Evolutionary conservation across 2,329 filamentous ascomycete genomes (phyloP).

Genomic region (Arthrobotrys entomopaga): DNA sequence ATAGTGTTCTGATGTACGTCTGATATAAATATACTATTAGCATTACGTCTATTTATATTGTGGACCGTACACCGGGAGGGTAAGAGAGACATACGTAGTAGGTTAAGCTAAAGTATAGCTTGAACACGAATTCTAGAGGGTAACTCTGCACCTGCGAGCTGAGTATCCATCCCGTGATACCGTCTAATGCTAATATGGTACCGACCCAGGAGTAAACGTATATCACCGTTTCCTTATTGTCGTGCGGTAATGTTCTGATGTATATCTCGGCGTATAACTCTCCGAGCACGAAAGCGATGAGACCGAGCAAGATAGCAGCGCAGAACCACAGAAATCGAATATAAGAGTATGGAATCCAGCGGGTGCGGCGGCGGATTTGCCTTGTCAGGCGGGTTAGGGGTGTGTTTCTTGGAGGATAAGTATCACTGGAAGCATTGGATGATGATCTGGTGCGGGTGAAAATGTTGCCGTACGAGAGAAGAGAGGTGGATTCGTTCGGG

Average conservation of each 20-base stretch:
- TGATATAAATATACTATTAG: constrained; percentile 59
- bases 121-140: constrained; percentile 76
- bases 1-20: constrained; percentile 75
- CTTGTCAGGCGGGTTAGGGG: constrained; percentile 27
- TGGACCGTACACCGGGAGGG: neutral
- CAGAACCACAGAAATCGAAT: constrained; percentile 77
- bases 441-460: constrained; percentile 48
- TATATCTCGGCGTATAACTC: constrained; percentile 77
- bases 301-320: constrained; percentile 70
- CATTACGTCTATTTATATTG: neutral
- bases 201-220: constrained; percentile 77
- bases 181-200: constrained; percentile 73
- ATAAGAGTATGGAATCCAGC: constrained; percentile 63
- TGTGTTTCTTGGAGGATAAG: constrained; percentile 40
- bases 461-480: constrained; percentile 43
- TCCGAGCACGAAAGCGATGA: constrained; percentile 74
- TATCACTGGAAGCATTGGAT: constrained; percentile 34
- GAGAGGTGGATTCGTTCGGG: constrained; percentile 37
- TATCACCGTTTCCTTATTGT: constrained; percentile 73
- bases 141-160: constrained; percentile 76
- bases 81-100: constrained; percentile 64
- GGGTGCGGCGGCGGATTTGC: constrained; percentile 41
- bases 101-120: constrained; percentile 76
- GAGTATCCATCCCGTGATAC: constrained; percentile 73
- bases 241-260: constrained; percentile 73